Conservation (phyloP, 345 rosid species). For the Populus euphratica region DNA sequence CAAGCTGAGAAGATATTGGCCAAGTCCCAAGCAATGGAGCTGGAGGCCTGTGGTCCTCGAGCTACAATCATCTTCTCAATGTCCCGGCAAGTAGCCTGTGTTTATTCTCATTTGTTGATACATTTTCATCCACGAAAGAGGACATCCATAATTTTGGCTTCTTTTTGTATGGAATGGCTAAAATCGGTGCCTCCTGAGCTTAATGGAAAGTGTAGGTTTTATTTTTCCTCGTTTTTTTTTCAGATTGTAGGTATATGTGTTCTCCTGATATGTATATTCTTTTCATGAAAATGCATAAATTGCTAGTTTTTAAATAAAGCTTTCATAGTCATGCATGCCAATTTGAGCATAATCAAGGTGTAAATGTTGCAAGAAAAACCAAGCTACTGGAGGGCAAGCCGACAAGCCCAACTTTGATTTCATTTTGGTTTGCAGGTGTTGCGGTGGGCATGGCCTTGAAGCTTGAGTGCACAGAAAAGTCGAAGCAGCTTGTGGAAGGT, state of each 20-base stretch:
- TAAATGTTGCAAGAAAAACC: background rate
- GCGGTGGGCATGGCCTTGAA: background rate
- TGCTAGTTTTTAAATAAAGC: conserved; percentile 4
- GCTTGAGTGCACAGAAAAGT: background rate
- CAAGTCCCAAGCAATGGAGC: background rate
- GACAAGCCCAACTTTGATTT: background rate
- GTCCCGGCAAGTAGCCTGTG: background rate
- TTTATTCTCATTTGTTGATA: conserved; percentile 3
- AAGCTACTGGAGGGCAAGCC: background rate
- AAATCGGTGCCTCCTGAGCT: background rate
- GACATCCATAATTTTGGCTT: background rate
- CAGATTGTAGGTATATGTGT: background rate
- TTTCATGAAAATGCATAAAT: background rate
- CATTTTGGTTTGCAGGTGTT: background rate
- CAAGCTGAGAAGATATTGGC: background rate
- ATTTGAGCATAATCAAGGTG: background rate
- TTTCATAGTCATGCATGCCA: background rate
- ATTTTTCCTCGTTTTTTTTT: no score
- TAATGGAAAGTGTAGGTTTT: conserved; percentile 1
- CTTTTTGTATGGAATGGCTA: background rate
- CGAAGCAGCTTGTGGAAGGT: background rate
- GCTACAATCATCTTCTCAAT: background rate
- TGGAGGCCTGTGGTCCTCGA: background rate
- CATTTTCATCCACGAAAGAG: background rate
- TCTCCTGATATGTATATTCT: background rate